These are phyloP conservation scores for Boletellus ananiceps DNA, from an alignment of 768 basidiomycete species.

Conservation along the genomic window DNA sequence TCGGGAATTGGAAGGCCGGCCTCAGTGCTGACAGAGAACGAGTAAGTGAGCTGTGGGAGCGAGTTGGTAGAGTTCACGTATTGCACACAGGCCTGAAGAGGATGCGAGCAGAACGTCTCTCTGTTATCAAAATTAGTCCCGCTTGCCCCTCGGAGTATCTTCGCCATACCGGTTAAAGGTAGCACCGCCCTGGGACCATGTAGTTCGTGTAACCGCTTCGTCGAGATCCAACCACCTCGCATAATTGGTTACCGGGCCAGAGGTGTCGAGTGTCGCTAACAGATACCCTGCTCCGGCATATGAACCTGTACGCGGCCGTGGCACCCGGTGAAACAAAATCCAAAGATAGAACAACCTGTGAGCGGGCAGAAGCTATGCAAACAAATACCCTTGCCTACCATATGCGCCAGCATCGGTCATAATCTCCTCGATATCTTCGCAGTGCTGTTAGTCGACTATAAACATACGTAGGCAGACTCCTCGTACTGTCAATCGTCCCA, in stretches of 20 bases:
- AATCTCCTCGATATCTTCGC: conserved; percentile 50
- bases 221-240: conserved; percentile 70
- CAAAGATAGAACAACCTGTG: background rate
- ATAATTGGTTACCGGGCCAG: conserved; percentile 39
- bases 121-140: conserved; percentile 22
- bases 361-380: background rate
- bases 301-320: conserved; percentile 45
- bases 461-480: background rate
- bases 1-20: conserved; percentile 50
- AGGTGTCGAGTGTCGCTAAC: conserved; percentile 43
- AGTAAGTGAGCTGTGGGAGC: conserved; percentile 42
- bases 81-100: conserved; percentile 56
- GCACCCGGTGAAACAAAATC: background rate
- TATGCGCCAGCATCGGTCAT: conserved; percentile 55
- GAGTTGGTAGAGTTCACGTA: conserved; percentile 39
- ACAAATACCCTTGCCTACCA: conserved; percentile 36
- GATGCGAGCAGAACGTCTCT: conserved; percentile 65
- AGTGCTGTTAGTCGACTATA: background rate
- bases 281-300: conserved; percentile 64
- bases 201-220: conserved; percentile 49
- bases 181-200: conserved; percentile 52
- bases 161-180: conserved; percentile 45
- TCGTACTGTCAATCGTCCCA: conserved; percentile 54
- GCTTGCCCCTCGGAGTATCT: background rate
- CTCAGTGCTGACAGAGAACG: conserved; percentile 45